Percentiles rank a stretch among this genome's conserved stretches.
phyloP scores from a whole-genome alignment of 257 asterid species.

The Leptodermis oblonga region DNA sequence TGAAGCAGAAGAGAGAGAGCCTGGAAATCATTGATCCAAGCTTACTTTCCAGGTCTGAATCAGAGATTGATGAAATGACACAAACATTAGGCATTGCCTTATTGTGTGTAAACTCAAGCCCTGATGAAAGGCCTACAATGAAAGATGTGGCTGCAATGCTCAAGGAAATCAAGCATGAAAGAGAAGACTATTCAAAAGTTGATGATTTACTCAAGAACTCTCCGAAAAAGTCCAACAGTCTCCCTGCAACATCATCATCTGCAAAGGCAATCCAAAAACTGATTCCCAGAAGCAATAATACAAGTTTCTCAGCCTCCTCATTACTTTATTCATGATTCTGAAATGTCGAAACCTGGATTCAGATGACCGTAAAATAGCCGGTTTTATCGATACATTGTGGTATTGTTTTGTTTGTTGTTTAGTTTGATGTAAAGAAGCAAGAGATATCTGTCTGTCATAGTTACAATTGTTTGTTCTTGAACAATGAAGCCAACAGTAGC shows the following conservation, averaged over 20 bases:
- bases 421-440: constrained; percentile 20
- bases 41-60: constrained; percentile 27
- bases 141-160: constrained; percentile 59
- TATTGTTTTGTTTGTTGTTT: constrained; percentile 5
- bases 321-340: constrained; percentile 36
- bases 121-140: constrained; percentile 47
- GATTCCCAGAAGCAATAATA: constrained; percentile 28
- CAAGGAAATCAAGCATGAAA: constrained; percentile 45
- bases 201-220: constrained; percentile 33
- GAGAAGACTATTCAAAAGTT: constrained; percentile 39
- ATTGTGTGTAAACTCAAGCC: constrained; percentile 36
- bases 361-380: constrained; percentile 13
- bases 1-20: constrained; percentile 26
- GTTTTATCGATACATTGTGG: neutral
- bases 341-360: constrained; percentile 22
- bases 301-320: constrained; percentile 43
- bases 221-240: constrained; percentile 16
- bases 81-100: constrained; percentile 44
- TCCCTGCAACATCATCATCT: constrained; percentile 34
- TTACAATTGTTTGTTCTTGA: no score
- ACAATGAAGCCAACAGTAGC: constrained; percentile 10
- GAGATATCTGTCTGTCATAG: constrained; percentile 11
- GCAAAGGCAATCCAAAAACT: constrained; percentile 19
- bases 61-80: constrained; percentile 39
- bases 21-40: constrained; percentile 33